phyloP scores from a whole-genome alignment of 2,329 filamentous ascomycete species.

The Sporothrix luriei region DNA sequence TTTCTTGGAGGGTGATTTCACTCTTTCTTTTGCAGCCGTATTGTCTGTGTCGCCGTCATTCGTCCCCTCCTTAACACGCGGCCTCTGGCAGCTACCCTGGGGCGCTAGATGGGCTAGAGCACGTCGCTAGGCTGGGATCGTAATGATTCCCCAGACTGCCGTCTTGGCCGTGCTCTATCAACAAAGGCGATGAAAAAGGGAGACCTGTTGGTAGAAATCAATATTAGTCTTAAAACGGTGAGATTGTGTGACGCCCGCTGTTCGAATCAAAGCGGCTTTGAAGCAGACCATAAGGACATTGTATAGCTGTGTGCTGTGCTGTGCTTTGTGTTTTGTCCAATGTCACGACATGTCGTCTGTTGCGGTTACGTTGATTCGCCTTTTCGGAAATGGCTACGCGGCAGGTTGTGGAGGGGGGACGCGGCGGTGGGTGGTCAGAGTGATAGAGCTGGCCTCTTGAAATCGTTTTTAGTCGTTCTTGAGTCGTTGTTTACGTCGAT shows the following conservation, averaged over 20 bases:
- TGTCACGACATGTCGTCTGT: neutral
- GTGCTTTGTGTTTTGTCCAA: neutral
- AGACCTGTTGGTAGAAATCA: neutral
- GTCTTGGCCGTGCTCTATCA: no score
- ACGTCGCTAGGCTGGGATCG: conserved; percentile 7
- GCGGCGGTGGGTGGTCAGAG: neutral
- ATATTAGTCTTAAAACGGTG: neutral
- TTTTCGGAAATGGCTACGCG: conserved; percentile 4
- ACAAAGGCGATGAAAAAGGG: neutral
- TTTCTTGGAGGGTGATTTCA: neutral
- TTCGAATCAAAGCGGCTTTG: no score
- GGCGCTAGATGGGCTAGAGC: conserved; percentile 15
- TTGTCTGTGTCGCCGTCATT: neutral
- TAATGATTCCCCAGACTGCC: no score
- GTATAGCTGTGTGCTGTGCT: neutral
- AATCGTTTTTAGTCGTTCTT: no score
- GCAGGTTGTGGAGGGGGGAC: neutral
- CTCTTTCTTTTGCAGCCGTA: neutral
- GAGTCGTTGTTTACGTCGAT: no score
- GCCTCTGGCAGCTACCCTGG: neutral
- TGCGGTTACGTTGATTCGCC: neutral
- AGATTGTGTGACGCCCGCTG: neutral
- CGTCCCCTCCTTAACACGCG: neutral
- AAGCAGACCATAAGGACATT: neutral
- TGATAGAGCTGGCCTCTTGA: neutral